Conservation (phyloP, 768 basidiomycete genomes). For the Lactarius indigo region DNA sequence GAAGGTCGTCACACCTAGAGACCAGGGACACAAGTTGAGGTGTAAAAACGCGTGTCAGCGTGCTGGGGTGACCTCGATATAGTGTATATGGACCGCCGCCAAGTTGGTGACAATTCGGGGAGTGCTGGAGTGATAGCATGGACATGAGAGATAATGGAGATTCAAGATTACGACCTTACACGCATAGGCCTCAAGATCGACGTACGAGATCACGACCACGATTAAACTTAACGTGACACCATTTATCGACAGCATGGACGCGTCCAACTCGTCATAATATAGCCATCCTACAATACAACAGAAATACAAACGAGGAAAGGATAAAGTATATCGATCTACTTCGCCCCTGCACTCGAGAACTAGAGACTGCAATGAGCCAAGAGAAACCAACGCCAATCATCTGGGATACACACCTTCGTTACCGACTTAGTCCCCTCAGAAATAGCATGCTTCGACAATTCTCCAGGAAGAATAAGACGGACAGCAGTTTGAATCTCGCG, state of each 20-base stretch:
- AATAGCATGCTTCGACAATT: constrained; percentile 97
- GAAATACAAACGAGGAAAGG: constrained; percentile 21
- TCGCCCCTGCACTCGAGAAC: constrained; percentile 33
- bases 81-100: too few species aligned
- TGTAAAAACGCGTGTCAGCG: not conserved
- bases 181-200: not conserved
- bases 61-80: not conserved
- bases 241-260: not conserved
- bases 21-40: not conserved
- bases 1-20: not conserved
- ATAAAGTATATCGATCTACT: constrained; percentile 25
- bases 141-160: not conserved
- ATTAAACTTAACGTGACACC: not conserved
- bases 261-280: constrained; percentile 13
- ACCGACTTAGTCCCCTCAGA: constrained; percentile 87
- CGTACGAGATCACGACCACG: not conserved
- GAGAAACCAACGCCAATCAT: not conserved
- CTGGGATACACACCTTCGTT: constrained; percentile 46
- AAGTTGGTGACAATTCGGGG: not conserved
- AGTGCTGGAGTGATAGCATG: not conserved
- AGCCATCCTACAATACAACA: constrained; percentile 27
- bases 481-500: constrained; percentile 98
- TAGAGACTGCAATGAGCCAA: constrained; percentile 3
- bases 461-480: constrained; percentile 92
- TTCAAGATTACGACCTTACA: not conserved